Conservation (phyloP, 805 yeast species). For the Pichia kluyveri region DNA sequence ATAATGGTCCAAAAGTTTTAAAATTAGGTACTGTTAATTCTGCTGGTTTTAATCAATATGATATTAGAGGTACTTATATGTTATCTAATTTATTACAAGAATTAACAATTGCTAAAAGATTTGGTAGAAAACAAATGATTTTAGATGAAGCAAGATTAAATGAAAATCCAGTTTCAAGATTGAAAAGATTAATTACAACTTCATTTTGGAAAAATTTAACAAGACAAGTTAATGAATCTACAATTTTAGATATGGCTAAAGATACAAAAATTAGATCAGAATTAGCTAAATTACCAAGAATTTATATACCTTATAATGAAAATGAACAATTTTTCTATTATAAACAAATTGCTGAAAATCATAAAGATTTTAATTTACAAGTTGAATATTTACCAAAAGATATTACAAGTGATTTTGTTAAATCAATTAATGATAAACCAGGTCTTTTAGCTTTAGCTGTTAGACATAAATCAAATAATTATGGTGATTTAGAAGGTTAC, state of each 20-base stretch:
- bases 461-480: slow-evolving; percentile 29
- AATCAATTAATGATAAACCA: slow-evolving; percentile 70
- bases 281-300: slow-evolving; percentile 56
- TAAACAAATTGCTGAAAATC: slow-evolving; percentile 37
- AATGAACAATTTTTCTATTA: slow-evolving; percentile 68
- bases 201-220: slow-evolving; percentile 79
- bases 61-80: slow-evolving; percentile 84
- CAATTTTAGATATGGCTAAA: slow-evolving; percentile 59
- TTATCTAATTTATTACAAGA: slow-evolving; percentile 81
- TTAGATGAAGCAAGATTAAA: slow-evolving; percentile 76
- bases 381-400: slow-evolving; percentile 69
- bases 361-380: slow-evolving; percentile 53
- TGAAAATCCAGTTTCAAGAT: slow-evolving; percentile 79
- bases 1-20: slow-evolving; percentile 75
- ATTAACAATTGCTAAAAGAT: slow-evolving; percentile 72
- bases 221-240: slow-evolving; percentile 53
- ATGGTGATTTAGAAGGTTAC: slow-evolving; percentile 39
- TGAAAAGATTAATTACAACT: slow-evolving; percentile 61
- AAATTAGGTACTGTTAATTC: slow-evolving; percentile 78
- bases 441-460: slow-evolving; percentile 81
- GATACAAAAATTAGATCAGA: slow-evolving; percentile 70
- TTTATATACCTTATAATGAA: slow-evolving; percentile 67
- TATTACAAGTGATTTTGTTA: slow-evolving; percentile 70
- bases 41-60: slow-evolving; percentile 64
- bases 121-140: slow-evolving; percentile 69